Evolutionary conservation across 495 filamentous ascomycete species (phyloP), one percentile per base, ranked within the genome.

Genomic region (Tuber calosporum): DNA sequence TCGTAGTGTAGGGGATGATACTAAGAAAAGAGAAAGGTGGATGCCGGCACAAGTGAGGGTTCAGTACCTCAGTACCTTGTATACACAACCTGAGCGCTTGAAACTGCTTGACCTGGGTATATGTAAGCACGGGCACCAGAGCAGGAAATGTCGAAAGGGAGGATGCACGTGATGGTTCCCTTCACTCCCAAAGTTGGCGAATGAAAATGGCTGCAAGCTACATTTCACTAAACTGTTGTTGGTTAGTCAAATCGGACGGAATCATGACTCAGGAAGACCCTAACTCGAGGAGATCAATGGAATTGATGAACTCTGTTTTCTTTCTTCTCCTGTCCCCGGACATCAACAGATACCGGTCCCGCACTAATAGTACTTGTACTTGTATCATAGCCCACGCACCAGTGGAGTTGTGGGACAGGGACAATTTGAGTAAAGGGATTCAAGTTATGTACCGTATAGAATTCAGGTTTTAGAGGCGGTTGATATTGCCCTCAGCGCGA

Each of bases 11-110:
- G 70, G 70, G 67, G 67, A 67, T 45, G 36, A 45, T 40, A 36
- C 40, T n/a, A n/a, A n/a, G 37, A 30, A 68, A 62, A 71, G 43
- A 39, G 69, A 62, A 67, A n/a, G 43, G 69, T 45, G 19, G 69
- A 58, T 36, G 45, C 43, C 26, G 69, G 43, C 9, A 45, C 42
- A 8, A 30, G 41, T 39, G 42, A 26, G n/a, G 42, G n/a, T 17
- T 45, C 43, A 26, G 69, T 19, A 39, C 41, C 26, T 45, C 43
- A 26, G 69, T 19, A 39, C 41, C 3, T 7, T 53, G 58, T 66
- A 67, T 62, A 62, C 53, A 62, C 53, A 30, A 58, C 30, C 26
- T 4, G 2, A 58, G 53, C 53, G 26, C 53, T 34, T 19, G 17
- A 17, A 26, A 34, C 30, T 34, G 26, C 13, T 34, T 30, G 13